Evolutionary conservation across 2,329 filamentous ascomycete species (phyloP).

Genomic region (Fusarium dimerum): DNA sequence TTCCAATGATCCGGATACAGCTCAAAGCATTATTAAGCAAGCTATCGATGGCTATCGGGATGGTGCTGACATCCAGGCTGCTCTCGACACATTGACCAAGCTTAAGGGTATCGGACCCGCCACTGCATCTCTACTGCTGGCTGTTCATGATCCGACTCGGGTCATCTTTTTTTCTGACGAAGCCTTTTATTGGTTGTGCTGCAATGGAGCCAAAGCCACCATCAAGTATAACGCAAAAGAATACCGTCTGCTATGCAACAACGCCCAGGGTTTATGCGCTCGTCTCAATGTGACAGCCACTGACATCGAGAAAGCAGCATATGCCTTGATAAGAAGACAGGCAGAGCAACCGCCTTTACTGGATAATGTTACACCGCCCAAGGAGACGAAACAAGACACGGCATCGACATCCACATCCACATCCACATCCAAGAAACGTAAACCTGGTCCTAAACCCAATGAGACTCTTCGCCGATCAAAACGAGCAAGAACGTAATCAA

Average conservation of each 20-base stretch:
- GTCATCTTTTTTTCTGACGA: constrained; percentile 82
- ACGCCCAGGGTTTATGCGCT: constrained; percentile 43
- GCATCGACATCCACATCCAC: neutral
- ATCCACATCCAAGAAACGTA: constrained; percentile 23
- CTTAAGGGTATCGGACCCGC: constrained; percentile 79
- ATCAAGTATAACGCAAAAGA: constrained; percentile 73
- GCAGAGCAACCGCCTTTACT: constrained; percentile 10
- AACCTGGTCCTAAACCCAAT: constrained; percentile 9
- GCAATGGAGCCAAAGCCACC: constrained; percentile 46
- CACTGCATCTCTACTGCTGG: constrained; percentile 73
- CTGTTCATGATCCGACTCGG: constrained; percentile 58
- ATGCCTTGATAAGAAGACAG: constrained; percentile 61
- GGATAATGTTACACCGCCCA: constrained; percentile 6
- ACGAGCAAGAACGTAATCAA: constrained; percentile 18
- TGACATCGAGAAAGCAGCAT: constrained; percentile 71
- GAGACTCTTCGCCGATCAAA: constrained; percentile 28
- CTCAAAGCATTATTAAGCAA: constrained; percentile 50
- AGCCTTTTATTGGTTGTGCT: constrained; percentile 70
- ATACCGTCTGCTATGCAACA: constrained; percentile 57
- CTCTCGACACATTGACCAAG: constrained; percentile 55
- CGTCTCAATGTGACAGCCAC: constrained; percentile 58
- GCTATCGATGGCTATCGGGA: constrained; percentile 52
- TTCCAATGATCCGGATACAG: constrained; percentile 55
- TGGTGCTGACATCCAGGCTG: constrained; percentile 41
- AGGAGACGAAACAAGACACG: constrained; percentile 7